Evolutionary conservation across 2,329 filamentous ascomycete genomes (phyloP), one percentile per base, ranked within the genome.

Genomic region (Aphanoascus verrucosus): DNA sequence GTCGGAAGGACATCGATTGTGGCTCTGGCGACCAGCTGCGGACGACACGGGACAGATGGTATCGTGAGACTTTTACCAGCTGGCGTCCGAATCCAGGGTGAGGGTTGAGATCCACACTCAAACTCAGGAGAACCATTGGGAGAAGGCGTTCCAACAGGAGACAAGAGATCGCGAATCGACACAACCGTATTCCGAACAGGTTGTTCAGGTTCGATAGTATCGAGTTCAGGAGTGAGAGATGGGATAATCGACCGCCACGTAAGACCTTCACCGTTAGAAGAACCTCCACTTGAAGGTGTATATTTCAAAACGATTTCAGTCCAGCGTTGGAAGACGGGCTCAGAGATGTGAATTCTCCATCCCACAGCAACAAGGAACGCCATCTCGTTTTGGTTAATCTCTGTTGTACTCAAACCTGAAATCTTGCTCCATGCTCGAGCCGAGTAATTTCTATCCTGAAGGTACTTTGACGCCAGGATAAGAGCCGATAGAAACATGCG

Each of bases 341-440:
- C 89, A 0, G 88, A 85, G 58, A 98, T 91, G 69, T 98, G 93
- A 31, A 98, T 80, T 64, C 89, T 88, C 90, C 91, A 98, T 68
- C 88, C 84, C 58, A 98, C 88, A 44, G 90, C 87, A 57, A 85
- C 74, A 45, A 98, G 78, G 67, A 97, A 98, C 15, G 87, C 83
- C 69, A 94, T 85, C 73, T 98, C 93, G 68, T 97, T 97, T 65
- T 89, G 85, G 71, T 97, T 97, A 70, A 98, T 97, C 72, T 98
- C 93, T 54, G 81, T 76, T 2, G 89, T 90, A 67, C 87, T 88
- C 54, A 98, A 77, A n/a, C 93, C 93, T 15, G 93, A 97, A 62
- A 98, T 98, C 76, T 95, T 97, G 70, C 91, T 97, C 93, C 93
- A 98, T 41, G 93, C 93, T 53, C 91, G 84, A 47, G 93, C 89